Percentiles rank a stretch among this genome's conserved stretches.
phyloP scores from a whole-genome alignment of 805 yeast species.

The Candida arabinofermentans region DNA sequence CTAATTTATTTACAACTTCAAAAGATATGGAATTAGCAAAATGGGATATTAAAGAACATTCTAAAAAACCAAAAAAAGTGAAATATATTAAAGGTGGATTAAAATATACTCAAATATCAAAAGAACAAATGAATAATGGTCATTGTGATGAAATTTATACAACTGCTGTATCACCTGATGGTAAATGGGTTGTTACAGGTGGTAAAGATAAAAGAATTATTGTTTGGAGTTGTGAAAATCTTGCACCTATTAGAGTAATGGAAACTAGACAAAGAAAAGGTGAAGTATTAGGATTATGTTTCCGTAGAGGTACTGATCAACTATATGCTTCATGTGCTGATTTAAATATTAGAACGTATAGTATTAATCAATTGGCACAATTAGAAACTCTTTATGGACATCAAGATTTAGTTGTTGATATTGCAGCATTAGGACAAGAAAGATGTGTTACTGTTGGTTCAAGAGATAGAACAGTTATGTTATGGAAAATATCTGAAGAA shows the following conservation, averaged over 20 bases:
- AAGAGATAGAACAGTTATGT: slow-evolving; percentile 90
- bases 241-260: slow-evolving; percentile 71
- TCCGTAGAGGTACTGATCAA: slow-evolving; percentile 79
- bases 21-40: slow-evolving; percentile 78
- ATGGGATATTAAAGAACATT: slow-evolving; percentile 60
- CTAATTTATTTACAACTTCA: slow-evolving; percentile 71
- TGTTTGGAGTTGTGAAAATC: slow-evolving; percentile 80
- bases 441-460: slow-evolving; percentile 95
- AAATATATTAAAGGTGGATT: slow-evolving; percentile 64
- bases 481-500: slow-evolving; percentile 97
- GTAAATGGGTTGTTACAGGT: slow-evolving; percentile 86
- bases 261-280: slow-evolving; percentile 72
- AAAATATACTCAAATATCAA: slow-evolving; percentile 37
- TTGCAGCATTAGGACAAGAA: slow-evolving; percentile 77
- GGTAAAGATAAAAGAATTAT: slow-evolving; percentile 78
- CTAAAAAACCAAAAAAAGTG: slow-evolving; percentile 59
- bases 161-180: slow-evolving; percentile 83
- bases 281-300: slow-evolving; percentile 65
- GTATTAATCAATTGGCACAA: slow-evolving; percentile 81
- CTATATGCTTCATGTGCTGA: slow-evolving; percentile 92
- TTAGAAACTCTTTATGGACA: slow-evolving; percentile 92
- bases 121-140: slow-evolving; percentile 58
- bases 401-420: slow-evolving; percentile 83
- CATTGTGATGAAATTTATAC: slow-evolving; percentile 75
- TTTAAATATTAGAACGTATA: slow-evolving; percentile 81